phyloP scores from a whole-genome alignment of 2,329 filamentous ascomycete genomes.

The Penicillium sp. region DNA sequence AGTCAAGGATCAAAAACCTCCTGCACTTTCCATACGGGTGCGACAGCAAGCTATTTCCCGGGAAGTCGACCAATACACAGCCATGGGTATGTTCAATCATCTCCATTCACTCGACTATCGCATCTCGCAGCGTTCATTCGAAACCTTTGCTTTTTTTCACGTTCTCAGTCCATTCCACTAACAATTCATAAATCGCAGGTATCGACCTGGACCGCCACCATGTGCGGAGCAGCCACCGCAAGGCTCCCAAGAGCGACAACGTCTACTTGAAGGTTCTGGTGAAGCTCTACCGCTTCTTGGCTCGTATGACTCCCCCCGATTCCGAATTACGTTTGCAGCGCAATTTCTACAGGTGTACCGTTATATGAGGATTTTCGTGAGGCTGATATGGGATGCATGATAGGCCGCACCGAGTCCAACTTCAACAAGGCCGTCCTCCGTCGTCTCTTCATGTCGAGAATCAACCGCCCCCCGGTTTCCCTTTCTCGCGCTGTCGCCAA shows the following conservation, averaged over 20 bases:
- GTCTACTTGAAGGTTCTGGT: constrained; percentile 95
- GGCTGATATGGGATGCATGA: constrained; percentile 19
- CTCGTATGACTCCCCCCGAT: constrained; percentile 60
- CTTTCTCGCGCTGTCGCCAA: constrained; percentile 81
- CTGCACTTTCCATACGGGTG: constrained; percentile 40
- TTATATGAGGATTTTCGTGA: constrained; percentile 6
- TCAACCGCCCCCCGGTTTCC: constrained; percentile 94
- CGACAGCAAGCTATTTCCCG: constrained; percentile 44
- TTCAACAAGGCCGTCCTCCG: constrained; percentile 99
- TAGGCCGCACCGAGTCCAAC: constrained; percentile 90
- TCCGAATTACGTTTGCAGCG: constrained; percentile 11
- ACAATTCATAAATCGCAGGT: constrained; percentile 38
- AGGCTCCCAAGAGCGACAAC: constrained; percentile 97
- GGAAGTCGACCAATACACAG: constrained; percentile 43
- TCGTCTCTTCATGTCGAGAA: constrained; percentile 97
- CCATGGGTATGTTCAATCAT: constrained; percentile 43
- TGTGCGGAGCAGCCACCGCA: constrained; percentile 72
- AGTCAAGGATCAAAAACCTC: constrained; percentile 42
- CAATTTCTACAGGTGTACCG: constrained; percentile 7
- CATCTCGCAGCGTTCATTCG: background rate
- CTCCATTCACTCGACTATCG: background rate
- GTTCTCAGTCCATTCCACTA: constrained; percentile 11
- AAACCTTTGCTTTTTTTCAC: background rate
- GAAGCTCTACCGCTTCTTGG: constrained; percentile 97
- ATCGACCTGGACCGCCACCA: constrained; percentile 63